These are phyloP conservation scores for Verticillium klebahnii DNA, from an alignment of 2,329 filamentous ascomycete genomes.

Conservation along the genomic window DNA sequence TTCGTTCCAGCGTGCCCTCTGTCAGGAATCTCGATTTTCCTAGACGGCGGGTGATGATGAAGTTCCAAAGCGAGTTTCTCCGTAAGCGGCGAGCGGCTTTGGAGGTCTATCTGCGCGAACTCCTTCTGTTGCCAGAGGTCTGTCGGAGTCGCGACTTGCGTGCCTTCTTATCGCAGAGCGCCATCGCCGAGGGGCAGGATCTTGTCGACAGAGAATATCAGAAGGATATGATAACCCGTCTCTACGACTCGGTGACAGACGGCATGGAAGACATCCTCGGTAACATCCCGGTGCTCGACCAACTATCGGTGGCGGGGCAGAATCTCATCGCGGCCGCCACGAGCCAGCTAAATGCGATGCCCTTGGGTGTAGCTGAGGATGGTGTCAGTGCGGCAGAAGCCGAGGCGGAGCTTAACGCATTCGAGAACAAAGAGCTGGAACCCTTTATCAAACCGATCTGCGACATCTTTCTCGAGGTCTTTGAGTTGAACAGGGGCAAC, in stretches of 20 bases:
- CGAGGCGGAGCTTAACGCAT: constrained; percentile 89
- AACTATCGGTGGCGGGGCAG: constrained; percentile 87
- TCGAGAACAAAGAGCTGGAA: constrained; percentile 82
- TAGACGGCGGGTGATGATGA: constrained; percentile 87
- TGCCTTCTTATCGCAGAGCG: constrained; percentile 86
- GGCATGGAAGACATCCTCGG: constrained; percentile 98
- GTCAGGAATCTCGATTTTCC: constrained; percentile 91
- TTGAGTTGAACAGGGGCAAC: constrained; percentile 90
- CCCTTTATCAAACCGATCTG: constrained; percentile 98
- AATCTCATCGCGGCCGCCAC: constrained; percentile 78
- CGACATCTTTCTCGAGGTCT: constrained; percentile 93
- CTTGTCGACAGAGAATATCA: constrained; percentile 58
- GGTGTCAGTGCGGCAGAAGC: constrained; percentile 63
- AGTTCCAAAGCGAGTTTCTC: constrained; percentile 91
- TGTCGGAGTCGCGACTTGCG: constrained; percentile 90
- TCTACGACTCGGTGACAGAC: constrained; percentile 95
- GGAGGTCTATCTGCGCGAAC: constrained; percentile 77
- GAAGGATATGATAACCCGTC: constrained; percentile 84
- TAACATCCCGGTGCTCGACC: constrained; percentile 92
- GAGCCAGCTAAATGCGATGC: constrained; percentile 55
- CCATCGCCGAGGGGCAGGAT: constrained; percentile 60
- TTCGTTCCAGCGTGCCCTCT: constrained; percentile 79
- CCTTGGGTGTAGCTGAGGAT: constrained; percentile 47
- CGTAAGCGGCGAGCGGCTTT: constrained; percentile 81
- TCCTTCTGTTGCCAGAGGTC: constrained; percentile 84